These are phyloP conservation scores for Theobroma cacao DNA, from an alignment of 345 rosid genomes.

Conservation along the genomic window DNA sequence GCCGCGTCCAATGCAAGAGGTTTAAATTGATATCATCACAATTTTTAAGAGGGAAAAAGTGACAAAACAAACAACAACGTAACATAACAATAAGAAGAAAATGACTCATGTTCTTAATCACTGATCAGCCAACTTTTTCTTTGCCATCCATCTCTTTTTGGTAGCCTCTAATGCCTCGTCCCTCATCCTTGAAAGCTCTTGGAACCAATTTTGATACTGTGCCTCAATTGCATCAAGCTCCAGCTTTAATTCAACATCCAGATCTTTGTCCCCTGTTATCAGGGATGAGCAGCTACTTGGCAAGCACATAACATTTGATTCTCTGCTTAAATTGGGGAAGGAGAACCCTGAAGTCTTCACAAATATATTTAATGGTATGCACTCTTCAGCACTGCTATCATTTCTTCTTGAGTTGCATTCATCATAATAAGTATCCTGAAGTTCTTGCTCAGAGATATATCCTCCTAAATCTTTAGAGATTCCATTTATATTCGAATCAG, in stretches of 20 bases:
- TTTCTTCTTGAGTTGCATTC: slow-evolving; percentile 25
- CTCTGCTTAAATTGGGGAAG: slow-evolving; percentile 28
- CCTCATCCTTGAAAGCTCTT: slow-evolving; percentile 57
- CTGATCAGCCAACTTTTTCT: slow-evolving; percentile 30
- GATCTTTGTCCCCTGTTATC: slow-evolving; percentile 27
- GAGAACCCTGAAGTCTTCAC: slow-evolving; percentile 23
- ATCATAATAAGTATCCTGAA: slow-evolving; percentile 26
- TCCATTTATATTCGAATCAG: slow-evolving; percentile 26
- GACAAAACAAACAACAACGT: not conserved
- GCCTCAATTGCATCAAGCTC: slow-evolving; percentile 62
- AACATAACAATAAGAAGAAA: not conserved
- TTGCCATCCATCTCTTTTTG: slow-evolving; percentile 56
- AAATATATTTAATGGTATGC: slow-evolving; percentile 22
- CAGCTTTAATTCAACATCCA: slow-evolving; percentile 44
- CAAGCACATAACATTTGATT: slow-evolving; percentile 27
- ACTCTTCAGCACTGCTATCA: slow-evolving; percentile 24
- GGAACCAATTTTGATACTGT: slow-evolving; percentile 59
- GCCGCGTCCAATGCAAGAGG: slow-evolving; percentile 15
- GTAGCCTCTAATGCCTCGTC: slow-evolving; percentile 68
- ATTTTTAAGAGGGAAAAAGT: not conserved
- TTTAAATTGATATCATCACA: not conserved
- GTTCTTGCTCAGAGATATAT: slow-evolving; percentile 25
- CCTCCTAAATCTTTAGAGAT: slow-evolving; percentile 26
- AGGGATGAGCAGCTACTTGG: slow-evolving; percentile 36
- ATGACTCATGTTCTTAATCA: slow-evolving; percentile 1